A percentile compares a stretch with the other conserved stretches of the same genome.
Conservation (phyloP, 345 rosid species). For the Heritiera fomes region DNA sequence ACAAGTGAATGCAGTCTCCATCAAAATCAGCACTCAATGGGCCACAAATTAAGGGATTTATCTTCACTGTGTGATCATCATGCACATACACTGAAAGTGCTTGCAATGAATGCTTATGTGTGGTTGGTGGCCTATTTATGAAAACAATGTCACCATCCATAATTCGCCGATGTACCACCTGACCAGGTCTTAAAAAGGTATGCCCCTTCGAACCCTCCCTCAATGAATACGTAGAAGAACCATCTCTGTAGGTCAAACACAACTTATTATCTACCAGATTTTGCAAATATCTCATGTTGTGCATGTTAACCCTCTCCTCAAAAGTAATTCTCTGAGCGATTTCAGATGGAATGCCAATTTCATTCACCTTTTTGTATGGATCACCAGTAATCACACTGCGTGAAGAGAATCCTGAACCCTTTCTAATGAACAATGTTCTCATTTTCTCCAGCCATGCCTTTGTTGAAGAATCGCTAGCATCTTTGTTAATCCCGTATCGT, state of each 20-base stretch:
- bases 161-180: slow-evolving; percentile 78
- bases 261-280: slow-evolving; percentile 67
- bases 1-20: slow-evolving; percentile 92
- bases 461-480: slow-evolving; percentile 57
- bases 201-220: slow-evolving; percentile 94
- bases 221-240: slow-evolving; percentile 70
- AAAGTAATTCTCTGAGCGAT: slow-evolving; percentile 85
- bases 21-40: slow-evolving; percentile 98
- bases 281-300: slow-evolving; percentile 65
- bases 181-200: slow-evolving; percentile 75
- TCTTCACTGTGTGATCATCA: slow-evolving; percentile 91
- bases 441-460: slow-evolving; percentile 95
- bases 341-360: slow-evolving; percentile 84
- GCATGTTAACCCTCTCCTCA: slow-evolving; percentile 79
- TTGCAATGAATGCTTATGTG: slow-evolving; percentile 91
- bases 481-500: slow-evolving; percentile 58
- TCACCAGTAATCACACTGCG: slow-evolving; percentile 98
- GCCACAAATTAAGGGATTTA: slow-evolving; percentile 88
- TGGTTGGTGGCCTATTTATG: slow-evolving; percentile 93
- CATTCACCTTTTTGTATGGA: slow-evolving; percentile 69
- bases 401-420: slow-evolving; percentile 95
- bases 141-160: slow-evolving; percentile 96
- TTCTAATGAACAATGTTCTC: slow-evolving; percentile 78
- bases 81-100: slow-evolving; percentile 91
- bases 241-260: slow-evolving; percentile 78